Conservation (phyloP, 192 early-diverging fungal genomes). For the Gigaspora rosea region DNA sequence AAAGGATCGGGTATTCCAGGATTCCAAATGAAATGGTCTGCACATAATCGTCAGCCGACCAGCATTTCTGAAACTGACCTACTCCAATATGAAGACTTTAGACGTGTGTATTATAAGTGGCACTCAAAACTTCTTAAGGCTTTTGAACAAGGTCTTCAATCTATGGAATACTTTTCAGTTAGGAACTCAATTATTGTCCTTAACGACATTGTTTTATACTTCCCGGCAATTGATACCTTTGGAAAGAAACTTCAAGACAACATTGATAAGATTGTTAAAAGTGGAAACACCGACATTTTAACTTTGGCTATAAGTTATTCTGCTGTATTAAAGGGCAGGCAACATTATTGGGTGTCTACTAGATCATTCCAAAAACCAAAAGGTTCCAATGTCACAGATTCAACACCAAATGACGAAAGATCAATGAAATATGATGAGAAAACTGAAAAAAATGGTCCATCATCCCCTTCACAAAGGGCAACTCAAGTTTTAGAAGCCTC, state of each 20-base stretch:
- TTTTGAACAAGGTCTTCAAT: constrained; percentile 50
- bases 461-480: not conserved
- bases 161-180: constrained; percentile 69
- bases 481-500: no score
- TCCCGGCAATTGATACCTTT: constrained; percentile 60
- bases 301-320: constrained; percentile 62
- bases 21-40: constrained; percentile 67
- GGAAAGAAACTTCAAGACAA: constrained; percentile 52
- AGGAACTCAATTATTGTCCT: constrained; percentile 77
- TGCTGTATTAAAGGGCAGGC: constrained; percentile 40
- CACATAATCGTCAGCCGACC: constrained; percentile 34
- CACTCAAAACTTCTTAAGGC: constrained; percentile 56
- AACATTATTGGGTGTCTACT: constrained; percentile 27
- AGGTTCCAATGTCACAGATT: no score
- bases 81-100: constrained; percentile 62
- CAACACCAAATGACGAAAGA: no score
- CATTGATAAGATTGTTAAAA: constrained; percentile 50
- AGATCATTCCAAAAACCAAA: not conserved
- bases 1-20: constrained; percentile 62
- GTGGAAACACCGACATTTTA: constrained; percentile 69
- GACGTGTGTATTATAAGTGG: constrained; percentile 71
- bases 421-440: no score
- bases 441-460: no score
- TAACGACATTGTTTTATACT: constrained; percentile 59
- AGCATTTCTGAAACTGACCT: constrained; percentile 51